Base-by-base conservation (phyloP, 169 alveolate species). In the Plasmodium billcollinsi region DNA sequence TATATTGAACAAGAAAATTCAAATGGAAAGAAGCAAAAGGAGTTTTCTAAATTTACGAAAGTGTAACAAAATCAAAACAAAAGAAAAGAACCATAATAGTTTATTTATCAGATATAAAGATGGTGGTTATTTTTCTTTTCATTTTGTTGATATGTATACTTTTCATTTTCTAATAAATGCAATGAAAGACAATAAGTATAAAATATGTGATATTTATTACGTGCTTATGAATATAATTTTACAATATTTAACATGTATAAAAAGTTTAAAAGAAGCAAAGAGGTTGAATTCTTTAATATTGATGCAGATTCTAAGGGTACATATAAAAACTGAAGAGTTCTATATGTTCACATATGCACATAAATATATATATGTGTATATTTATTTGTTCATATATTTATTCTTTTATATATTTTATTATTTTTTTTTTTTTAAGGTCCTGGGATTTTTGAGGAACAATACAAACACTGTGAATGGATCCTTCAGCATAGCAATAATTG, bases 101-200 rank as follows among this genome's bases (percentile, higher is more conserved):
- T 4, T 33, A 33, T 5, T 33, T 33, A 5, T 33, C 9, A 33
- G 45, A 33, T 33, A 33, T 1, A 29, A 24, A 52, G 67, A 78
- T 20, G 49, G 15, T 45, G 65, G 72, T 21, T 78, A 78, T 58
- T 78, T 78, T 45, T 78, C 89, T 7, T 78, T 50, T 61, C 89
- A 78, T 71, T 78, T 66, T 78, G 73, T 63, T 65, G 78, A 78
- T 43, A 78, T 78, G 58, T 65, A 39, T 49, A 65, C 89, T 5
- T 78, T 78, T 78, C 12, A 20, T 18, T 67, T 65, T 78, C 20
- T 78, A 11, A 12, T 78, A 78, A 78, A 78, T 59, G 24, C 72
- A 24, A 78, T 78, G 52, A 29, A 66, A 54, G 11, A 18, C 24
- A 63, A 66, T 56, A 15, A 8, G 52, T 63, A 43, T 29, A 39